phyloP scores from a whole-genome alignment of 2,329 filamentous ascomycete genomes.

The Calonectria honghensis region DNA sequence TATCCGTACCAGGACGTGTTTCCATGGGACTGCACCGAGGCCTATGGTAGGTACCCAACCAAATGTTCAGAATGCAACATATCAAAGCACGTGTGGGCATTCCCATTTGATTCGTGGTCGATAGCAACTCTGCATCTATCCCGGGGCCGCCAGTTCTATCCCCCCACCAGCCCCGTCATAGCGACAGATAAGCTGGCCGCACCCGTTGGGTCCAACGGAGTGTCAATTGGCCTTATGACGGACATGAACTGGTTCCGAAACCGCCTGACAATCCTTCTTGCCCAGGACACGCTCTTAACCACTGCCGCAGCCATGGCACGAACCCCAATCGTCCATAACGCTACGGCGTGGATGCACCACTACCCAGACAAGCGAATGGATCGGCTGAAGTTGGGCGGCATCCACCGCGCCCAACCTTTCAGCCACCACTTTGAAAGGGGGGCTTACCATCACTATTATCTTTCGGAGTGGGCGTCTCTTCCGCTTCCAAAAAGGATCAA shows the following conservation, averaged over 20 bases:
- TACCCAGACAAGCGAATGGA: background rate
- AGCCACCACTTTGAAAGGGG: constrained; percentile 9
- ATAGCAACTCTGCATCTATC: background rate
- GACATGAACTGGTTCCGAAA: background rate
- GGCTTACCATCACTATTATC: background rate
- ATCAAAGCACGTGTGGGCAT: constrained; percentile 1
- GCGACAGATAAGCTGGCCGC: background rate
- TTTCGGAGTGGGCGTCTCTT: background rate
- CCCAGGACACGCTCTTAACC: background rate
- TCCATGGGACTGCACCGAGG: constrained; percentile 10
- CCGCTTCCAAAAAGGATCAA: background rate
- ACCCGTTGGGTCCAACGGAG: background rate
- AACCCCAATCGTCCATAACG: background rate
- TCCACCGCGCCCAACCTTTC: constrained; percentile 3
- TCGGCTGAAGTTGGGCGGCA: background rate
- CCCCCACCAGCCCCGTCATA: background rate
- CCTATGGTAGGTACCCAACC: background rate
- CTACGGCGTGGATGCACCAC: background rate
- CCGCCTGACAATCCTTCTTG: background rate
- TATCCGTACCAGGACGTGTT: background rate
- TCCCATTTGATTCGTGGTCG: constrained; percentile 1
- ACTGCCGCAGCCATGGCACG: background rate
- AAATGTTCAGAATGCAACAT: background rate
- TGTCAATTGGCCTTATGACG: background rate
- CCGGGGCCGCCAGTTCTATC: background rate